Conservation (phyloP, 345 rosid genomes). For the Luvunga scandens region DNA sequence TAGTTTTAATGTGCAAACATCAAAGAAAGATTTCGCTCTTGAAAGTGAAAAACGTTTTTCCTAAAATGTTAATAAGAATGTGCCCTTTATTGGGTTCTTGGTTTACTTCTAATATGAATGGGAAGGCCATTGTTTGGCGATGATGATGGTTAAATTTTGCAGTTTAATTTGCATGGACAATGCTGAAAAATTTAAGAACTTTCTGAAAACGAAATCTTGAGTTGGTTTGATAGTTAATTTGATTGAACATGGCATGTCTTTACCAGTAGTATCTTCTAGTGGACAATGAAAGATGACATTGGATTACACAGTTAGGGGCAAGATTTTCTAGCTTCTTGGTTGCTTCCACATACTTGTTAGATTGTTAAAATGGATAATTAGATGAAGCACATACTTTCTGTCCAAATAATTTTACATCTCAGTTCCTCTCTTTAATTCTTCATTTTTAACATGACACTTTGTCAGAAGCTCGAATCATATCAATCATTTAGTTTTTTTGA, state of each 20-base stretch:
- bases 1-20: background rate
- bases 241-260: background rate
- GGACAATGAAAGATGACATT: background rate
- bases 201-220: background rate
- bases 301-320: background rate
- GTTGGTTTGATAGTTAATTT: background rate
- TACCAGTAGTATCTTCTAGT: background rate
- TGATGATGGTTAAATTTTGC: background rate
- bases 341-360: background rate
- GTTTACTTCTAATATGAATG: background rate
- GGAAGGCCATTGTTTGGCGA: background rate
- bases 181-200: background rate
- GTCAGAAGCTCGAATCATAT: background rate
- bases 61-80: background rate
- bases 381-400: background rate
- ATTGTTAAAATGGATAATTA: background rate
- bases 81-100: slow-evolving; percentile 7
- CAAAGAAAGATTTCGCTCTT: background rate
- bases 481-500: background rate
- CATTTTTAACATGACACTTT: background rate
- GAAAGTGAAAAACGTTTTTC: background rate
- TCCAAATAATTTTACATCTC: background rate
- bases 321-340: background rate
- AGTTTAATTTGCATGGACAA: background rate
- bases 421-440: background rate